Conservation (phyloP, 176 grass and related monocot species). For the Aegilops speltoides region DNA sequence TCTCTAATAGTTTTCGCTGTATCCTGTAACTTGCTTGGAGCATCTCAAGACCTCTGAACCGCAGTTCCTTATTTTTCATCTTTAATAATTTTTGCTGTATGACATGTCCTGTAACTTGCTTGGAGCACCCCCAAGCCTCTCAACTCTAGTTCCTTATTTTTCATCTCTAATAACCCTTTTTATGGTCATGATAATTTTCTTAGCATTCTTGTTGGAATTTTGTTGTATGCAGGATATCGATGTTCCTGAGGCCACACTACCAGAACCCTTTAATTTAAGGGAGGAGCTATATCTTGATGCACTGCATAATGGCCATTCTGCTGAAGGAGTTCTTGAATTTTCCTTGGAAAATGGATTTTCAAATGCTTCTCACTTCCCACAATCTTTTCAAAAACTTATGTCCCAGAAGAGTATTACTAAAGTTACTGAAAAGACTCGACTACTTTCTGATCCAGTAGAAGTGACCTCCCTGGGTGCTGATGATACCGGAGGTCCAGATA, state of each 20-base stretch:
- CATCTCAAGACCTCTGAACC: not conserved
- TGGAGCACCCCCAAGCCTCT: not conserved
- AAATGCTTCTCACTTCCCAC: conserved; percentile 79
- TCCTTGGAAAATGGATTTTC: conserved; percentile 32
- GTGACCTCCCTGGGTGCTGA: conserved; percentile 3
- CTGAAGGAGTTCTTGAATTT: conserved; percentile 34
- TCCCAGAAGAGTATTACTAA: conserved; percentile 53
- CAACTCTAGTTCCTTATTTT: not conserved
- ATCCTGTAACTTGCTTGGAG: conserved; percentile 10
- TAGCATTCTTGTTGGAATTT: conserved; percentile 13
- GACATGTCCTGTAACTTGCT: conserved; percentile 5
- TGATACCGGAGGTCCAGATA: conserved; percentile 22
- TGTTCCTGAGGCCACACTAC: conserved; percentile 75
- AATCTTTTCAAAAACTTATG: conserved; percentile 66
- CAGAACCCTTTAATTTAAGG: conserved; percentile 75
- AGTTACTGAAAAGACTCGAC: conserved; percentile 40
- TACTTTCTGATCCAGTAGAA: conserved; percentile 45
- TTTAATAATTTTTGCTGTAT: not conserved
- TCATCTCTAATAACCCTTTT: conserved; percentile 11
- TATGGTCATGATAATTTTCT: conserved; percentile 20
- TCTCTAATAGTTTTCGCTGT: not conserved
- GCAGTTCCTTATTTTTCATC: not conserved
- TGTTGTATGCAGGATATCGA: conserved; percentile 58
- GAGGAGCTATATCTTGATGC: conserved; percentile 41
- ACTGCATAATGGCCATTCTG: conserved; percentile 21